phyloP scores from a whole-genome alignment of 1,139 yeast genomes.

The Hemisphaericaspora subhashii region DNA sequence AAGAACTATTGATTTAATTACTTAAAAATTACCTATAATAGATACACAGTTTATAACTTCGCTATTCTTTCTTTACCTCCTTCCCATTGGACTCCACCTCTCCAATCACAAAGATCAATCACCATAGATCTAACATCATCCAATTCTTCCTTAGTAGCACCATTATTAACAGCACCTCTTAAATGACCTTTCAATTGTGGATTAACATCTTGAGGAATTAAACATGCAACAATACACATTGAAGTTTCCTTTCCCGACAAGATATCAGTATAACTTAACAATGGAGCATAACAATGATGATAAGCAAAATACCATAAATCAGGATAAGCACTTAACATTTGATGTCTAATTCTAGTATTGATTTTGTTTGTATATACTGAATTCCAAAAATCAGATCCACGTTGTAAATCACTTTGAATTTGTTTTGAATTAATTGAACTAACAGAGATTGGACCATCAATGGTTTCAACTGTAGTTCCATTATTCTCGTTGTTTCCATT shows the following conservation, averaged over 20 bases:
- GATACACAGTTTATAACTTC: constrained; percentile 31
- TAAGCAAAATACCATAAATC: constrained; percentile 78
- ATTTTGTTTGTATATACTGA: constrained; percentile 71
- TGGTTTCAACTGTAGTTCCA: constrained; percentile 33
- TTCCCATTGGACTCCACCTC: constrained; percentile 54
- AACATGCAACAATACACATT: constrained; percentile 71
- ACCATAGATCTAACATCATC: constrained; percentile 61
- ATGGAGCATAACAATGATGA: constrained; percentile 74
- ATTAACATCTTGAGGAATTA: constrained; percentile 92
- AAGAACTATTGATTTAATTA: too few species aligned
- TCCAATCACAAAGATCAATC: constrained; percentile 70
- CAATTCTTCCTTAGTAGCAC: constrained; percentile 67
- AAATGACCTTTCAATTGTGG: constrained; percentile 92
- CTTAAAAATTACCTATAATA: neutral
- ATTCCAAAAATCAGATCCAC: constrained; percentile 75
- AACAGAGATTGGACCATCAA: constrained; percentile 44
- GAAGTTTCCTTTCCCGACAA: constrained; percentile 72
- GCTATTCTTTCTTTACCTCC: constrained; percentile 65
- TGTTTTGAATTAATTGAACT: constrained; percentile 31
- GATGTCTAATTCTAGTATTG: constrained; percentile 62
- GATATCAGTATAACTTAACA: constrained; percentile 67
- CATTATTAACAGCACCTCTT: constrained; percentile 79
- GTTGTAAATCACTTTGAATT: constrained; percentile 30
- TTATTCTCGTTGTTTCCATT: neutral
- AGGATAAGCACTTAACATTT: constrained; percentile 75